These are phyloP conservation scores for Cyberlindnera samutprakarnensis DNA, from an alignment of 805 yeast species.

Conservation along the genomic window DNA sequence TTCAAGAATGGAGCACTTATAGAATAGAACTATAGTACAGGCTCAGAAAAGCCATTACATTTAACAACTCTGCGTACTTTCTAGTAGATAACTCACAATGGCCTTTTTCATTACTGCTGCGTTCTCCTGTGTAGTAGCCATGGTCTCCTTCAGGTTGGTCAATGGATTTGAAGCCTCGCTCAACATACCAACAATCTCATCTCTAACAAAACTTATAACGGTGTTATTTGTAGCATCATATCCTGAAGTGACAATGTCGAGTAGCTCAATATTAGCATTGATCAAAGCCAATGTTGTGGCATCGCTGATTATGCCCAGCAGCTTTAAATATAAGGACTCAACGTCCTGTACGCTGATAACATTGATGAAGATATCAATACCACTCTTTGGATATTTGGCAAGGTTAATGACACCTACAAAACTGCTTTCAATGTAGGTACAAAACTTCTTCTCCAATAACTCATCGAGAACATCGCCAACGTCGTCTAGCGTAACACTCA, in stretches of 20 bases:
- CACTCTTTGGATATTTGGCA: constrained; percentile 81
- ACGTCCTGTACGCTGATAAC: constrained; percentile 41
- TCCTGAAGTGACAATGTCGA: constrained; percentile 70
- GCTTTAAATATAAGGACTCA: constrained; percentile 24
- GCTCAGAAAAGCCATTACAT: no score
- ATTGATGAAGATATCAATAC: constrained; percentile 71
- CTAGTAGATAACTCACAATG: constrained; percentile 6
- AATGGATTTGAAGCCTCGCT: constrained; percentile 26
- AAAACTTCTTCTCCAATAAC: constrained; percentile 39
- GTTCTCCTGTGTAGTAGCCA: constrained; percentile 8
- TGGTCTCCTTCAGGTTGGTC: constrained; percentile 8
- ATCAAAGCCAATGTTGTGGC: constrained; percentile 64
- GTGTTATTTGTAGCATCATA: constrained; percentile 33
- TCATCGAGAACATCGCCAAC: constrained; percentile 21
- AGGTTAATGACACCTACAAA: constrained; percentile 35
- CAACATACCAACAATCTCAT: constrained; percentile 58
- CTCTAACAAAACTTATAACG: constrained; percentile 45
- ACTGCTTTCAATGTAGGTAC: constrained; percentile 29
- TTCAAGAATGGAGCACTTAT: no score
- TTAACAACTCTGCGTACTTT: constrained; percentile 2
- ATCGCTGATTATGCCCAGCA: constrained; percentile 31
- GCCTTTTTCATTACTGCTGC: constrained; percentile 9
- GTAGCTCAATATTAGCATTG: constrained; percentile 77
- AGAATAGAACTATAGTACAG: no score
- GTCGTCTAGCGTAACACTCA: constrained; percentile 44